Conservation (phyloP, 192 early-diverging fungal species). For the Coemansia sp. region DNA sequence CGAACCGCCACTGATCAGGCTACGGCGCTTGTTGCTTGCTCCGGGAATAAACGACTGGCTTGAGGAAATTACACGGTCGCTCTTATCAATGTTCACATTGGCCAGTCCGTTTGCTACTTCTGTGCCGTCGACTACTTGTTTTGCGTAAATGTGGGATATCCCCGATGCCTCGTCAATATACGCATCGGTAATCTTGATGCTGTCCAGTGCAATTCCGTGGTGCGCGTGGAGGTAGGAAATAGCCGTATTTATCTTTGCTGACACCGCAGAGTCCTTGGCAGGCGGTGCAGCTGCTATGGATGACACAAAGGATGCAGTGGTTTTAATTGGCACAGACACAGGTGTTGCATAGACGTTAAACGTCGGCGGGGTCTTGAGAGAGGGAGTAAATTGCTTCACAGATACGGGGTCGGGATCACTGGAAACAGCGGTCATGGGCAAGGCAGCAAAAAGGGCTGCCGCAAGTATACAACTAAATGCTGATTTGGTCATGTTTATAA, state of each 20-base stretch:
- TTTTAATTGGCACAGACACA: background rate
- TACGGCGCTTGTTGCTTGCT: background rate
- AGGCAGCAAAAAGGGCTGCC: background rate
- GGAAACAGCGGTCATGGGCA: background rate
- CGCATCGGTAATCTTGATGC: slow-evolving; percentile 9
- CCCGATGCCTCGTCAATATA: slow-evolving; percentile 52
- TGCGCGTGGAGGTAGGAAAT: slow-evolving; percentile 9
- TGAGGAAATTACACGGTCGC: slow-evolving; percentile 46
- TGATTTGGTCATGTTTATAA: background rate
- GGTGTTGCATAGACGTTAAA: slow-evolving; percentile 23
- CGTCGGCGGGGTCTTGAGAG: slow-evolving; percentile 9
- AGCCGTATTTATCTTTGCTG: background rate
- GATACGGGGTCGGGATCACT: background rate
- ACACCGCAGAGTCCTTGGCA: background rate
- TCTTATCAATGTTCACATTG: slow-evolving; percentile 58
- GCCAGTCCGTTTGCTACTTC: slow-evolving; percentile 63
- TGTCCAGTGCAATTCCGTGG: background rate
- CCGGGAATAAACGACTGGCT: slow-evolving; percentile 36
- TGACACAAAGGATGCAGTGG: slow-evolving; percentile 11
- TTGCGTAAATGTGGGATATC: slow-evolving; percentile 66
- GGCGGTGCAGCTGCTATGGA: background rate
- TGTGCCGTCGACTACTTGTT: slow-evolving; percentile 57
- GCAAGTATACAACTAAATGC: background rate
- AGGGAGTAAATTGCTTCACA: slow-evolving; percentile 23
- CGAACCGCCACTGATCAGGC: background rate